These are phyloP conservation scores for Picochlorum sp. DNA, from an alignment of 139 green algal species.

Conservation along the genomic window DNA sequence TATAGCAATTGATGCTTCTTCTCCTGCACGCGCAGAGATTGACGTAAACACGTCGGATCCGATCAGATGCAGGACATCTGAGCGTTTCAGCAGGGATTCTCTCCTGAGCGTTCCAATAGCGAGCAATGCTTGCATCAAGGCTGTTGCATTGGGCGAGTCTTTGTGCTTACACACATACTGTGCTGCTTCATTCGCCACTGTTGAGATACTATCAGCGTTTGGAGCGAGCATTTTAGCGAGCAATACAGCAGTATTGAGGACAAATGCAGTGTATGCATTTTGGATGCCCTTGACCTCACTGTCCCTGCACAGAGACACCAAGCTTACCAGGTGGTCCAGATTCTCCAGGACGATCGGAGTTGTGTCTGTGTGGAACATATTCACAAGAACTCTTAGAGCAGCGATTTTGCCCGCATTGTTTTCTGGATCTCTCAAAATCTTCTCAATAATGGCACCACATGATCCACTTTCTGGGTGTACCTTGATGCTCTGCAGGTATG, in stretches of 20 bases:
- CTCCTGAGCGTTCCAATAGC: too few relatives aligned
- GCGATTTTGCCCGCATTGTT: not conserved
- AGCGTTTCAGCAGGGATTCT: too few relatives aligned
- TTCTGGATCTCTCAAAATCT: not conserved
- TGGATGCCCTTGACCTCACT: not conserved
- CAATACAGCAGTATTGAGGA: not conserved
- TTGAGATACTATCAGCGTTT: not conserved
- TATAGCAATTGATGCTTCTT: too few relatives aligned
- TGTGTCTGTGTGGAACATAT: slow-evolving; percentile 29
- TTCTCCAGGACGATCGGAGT: slow-evolving; percentile 27
- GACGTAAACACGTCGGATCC: too few relatives aligned
- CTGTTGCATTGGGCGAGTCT: too few relatives aligned
- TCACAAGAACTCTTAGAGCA: not conserved
- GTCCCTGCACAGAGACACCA: not conserved
- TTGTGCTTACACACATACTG: too few relatives aligned
- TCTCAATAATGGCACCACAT: not conserved
- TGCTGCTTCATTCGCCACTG: too few relatives aligned
- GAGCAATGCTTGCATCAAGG: too few relatives aligned
- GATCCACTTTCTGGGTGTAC: not conserved
- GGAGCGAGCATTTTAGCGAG: not conserved
- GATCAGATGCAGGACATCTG: too few relatives aligned
- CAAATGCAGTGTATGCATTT: not conserved
- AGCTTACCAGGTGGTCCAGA: not conserved
- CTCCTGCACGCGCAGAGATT: too few relatives aligned
- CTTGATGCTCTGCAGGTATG: not conserved